Evolutionary conservation across 2,329 filamentous ascomycete genomes (phyloP).

Genomic region (Fusarium ambrosium): DNA sequence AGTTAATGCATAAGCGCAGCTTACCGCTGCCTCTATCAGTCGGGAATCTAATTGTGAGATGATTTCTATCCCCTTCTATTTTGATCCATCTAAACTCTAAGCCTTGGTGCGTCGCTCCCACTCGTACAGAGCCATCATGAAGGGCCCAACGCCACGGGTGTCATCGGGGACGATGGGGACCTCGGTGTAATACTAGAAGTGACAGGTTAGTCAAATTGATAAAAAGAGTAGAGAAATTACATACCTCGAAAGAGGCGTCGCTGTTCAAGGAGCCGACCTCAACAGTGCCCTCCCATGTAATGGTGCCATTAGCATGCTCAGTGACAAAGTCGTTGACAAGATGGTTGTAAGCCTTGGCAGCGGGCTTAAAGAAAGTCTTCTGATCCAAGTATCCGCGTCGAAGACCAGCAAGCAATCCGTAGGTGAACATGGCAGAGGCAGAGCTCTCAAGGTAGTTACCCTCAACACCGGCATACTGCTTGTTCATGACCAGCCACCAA

Average conservation of each 20-base stretch:
- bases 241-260: slow-evolving; percentile 64
- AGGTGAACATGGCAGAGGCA: slow-evolving; percentile 70
- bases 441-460: slow-evolving; percentile 74
- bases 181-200: slow-evolving; percentile 45
- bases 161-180: slow-evolving; percentile 47
- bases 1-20: background rate
- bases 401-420: slow-evolving; percentile 62
- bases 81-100: background rate
- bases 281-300: slow-evolving; percentile 66
- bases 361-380: slow-evolving; percentile 35
- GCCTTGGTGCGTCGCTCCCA: slow-evolving; percentile 42
- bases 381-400: slow-evolving; percentile 47
- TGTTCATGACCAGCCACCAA: slow-evolving; percentile 71
- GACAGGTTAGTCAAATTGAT: background rate
- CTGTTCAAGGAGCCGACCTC: slow-evolving; percentile 64
- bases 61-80: background rate
- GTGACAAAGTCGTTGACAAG: slow-evolving; percentile 62
- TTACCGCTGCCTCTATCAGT: background rate
- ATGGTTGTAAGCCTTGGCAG: slow-evolving; percentile 48
- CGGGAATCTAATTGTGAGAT: background rate
- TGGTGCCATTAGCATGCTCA: slow-evolving; percentile 60
- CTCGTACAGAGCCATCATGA: slow-evolving; percentile 48
- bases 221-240: background rate
- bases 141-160: slow-evolving; percentile 48
- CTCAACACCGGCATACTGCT: slow-evolving; percentile 58